Percentiles rank a stretch among this genome's conserved stretches.
These are phyloP conservation scores for Ramaria sp. DNA, from an alignment of 768 basidiomycete species.

Conservation along the genomic window DNA sequence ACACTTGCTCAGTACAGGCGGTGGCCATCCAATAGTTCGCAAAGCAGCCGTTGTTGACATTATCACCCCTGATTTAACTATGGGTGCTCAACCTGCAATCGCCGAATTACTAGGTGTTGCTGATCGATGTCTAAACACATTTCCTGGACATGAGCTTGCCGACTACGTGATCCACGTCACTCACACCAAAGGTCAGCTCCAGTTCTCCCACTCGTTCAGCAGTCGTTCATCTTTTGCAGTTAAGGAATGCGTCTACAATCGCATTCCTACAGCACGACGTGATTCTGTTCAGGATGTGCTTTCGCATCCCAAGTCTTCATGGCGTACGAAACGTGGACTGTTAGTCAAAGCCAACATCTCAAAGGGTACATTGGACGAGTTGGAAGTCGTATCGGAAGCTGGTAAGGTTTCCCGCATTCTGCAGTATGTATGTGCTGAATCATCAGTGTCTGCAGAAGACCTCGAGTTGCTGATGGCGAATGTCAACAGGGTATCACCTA, in stretches of 20 bases:
- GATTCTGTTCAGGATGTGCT: constrained; percentile 53
- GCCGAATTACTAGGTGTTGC: constrained; percentile 67
- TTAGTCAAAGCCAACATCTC: constrained; percentile 61
- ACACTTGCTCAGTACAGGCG: constrained; percentile 22
- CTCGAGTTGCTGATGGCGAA: constrained; percentile 43
- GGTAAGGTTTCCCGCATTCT: constrained; percentile 26
- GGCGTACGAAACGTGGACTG: constrained; percentile 57
- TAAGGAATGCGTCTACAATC: constrained; percentile 45
- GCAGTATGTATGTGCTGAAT: too few relatives aligned
- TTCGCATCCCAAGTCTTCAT: constrained; percentile 50
- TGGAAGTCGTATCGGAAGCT: constrained; percentile 57
- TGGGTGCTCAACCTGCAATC: constrained; percentile 55
- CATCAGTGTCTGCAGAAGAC: constrained; percentile 27
- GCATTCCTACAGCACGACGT: constrained; percentile 49
- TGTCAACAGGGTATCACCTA: constrained; percentile 51
- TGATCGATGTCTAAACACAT: constrained; percentile 55
- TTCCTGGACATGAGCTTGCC: constrained; percentile 52
- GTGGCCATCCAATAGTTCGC: constrained; percentile 61
- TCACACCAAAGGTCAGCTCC: constrained; percentile 56
- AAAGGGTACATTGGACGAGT: constrained; percentile 58
- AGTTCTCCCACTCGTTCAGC: background rate
- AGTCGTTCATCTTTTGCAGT: constrained; percentile 33
- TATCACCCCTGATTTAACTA: constrained; percentile 59
- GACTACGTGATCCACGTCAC: constrained; percentile 69
- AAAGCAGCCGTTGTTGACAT: constrained; percentile 81